Evolutionary conservation across 2,329 filamentous ascomycete genomes (phyloP), one percentile per base, ranked within the genome.

Genomic region (Stylonectria norvegica): DNA sequence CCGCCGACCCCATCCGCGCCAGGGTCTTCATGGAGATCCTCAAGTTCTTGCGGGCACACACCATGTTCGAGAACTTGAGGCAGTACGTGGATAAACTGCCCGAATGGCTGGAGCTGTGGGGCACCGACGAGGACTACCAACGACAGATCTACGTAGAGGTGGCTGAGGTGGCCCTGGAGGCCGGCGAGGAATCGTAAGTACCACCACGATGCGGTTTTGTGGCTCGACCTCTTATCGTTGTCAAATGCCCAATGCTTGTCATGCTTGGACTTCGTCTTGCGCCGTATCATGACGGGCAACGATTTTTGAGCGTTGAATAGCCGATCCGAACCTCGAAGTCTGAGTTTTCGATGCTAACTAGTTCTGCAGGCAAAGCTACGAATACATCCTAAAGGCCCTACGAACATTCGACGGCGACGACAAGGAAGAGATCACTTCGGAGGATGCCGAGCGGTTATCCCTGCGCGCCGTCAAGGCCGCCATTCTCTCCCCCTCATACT

Each of bases 1-100:
- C 83, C 47, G 74, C 83, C 59, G 85, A 89, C 62, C 83, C 88
- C 40, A 79, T 87, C 61, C 84, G 93, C 47, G 95, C 85, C 69
- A 86, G 95, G 63, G 89, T 98, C 45, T 87, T 98, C 60, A 77
- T 93, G 65, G 82, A 89, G 59, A 89, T 96, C 56, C 71, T 97
- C 49, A 84, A 84, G 56, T 86, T 96, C 57, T 81, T 96, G 65
- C 85, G 85, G 63, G 67, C 73, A 42, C 77, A 85, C 57, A 74
- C 78, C 60, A 80, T 88, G 66, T 98, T 89, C 61, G 90, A 96
- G 51, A 83, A 82, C 50, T 72, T 98, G 55, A 84, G 85, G 66
- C 80, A 85, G 42, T 89, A 95, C 66, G 73, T 98, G 53, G 84
- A 86, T 64, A 83, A 86, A 64, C 73, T 98, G 50, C 84, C 90